phyloP scores from a whole-genome alignment of 495 filamentous ascomycete genomes.

The Xylaria venustula region DNA sequence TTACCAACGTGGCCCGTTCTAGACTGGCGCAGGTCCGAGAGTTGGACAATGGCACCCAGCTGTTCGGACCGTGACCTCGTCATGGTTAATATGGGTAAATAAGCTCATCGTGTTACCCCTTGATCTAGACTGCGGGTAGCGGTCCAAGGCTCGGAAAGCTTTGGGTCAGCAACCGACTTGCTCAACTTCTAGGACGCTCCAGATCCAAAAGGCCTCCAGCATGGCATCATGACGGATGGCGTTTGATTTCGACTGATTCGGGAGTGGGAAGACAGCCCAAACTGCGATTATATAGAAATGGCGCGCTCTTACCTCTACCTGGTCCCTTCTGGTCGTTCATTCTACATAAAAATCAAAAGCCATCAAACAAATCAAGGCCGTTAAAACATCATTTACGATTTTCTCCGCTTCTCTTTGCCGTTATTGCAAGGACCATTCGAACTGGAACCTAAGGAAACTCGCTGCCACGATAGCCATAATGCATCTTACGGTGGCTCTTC shows the following conservation, averaged over 20 bases:
- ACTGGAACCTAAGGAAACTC: not conserved
- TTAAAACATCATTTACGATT: not conserved
- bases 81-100: constrained; percentile 11
- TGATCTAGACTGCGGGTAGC: not conserved
- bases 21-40: not conserved
- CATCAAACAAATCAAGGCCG: not conserved
- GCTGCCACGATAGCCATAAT: not conserved
- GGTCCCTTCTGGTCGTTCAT: not conserved
- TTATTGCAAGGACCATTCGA: not conserved
- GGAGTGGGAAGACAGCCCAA: not conserved
- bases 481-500: not conserved
- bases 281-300: not conserved
- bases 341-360: not conserved
- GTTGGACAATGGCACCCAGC: not conserved
- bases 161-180: not conserved
- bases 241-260: not conserved
- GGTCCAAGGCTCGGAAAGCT: not conserved
- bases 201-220: not conserved
- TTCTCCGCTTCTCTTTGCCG: not conserved
- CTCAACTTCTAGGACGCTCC: not conserved
- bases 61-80: not conserved
- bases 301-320: not conserved
- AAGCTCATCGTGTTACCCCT: not conserved
- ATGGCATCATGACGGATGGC: not conserved
- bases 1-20: not conserved